Evolutionary conservation across 495 filamentous ascomycete species (phyloP).

Genomic region (Podospora anserina): DNA sequence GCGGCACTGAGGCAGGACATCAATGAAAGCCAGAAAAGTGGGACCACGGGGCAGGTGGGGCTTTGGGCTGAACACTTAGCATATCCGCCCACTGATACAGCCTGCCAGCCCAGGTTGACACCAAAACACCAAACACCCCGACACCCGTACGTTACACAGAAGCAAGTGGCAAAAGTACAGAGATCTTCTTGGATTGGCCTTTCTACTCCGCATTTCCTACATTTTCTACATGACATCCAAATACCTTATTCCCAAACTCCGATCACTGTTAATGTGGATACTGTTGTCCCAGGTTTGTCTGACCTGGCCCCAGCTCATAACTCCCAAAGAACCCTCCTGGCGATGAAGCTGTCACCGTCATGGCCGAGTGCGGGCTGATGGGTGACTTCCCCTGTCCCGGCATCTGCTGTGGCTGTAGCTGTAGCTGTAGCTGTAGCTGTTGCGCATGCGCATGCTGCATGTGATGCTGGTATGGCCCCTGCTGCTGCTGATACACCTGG

Average conservation of each 20-base stretch:
- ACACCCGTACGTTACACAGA: too few species aligned
- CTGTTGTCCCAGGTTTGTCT: background rate
- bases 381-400: background rate
- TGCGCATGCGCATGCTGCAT: conserved; percentile 1
- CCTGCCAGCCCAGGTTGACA: too few species aligned
- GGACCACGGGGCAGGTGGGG: background rate
- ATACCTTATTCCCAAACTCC: background rate
- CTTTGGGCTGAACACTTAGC: background rate
- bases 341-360: background rate
- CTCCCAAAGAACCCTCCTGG: background rate
- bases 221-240: too few species aligned
- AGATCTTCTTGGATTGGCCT: too few species aligned
- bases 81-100: background rate
- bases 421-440: background rate
- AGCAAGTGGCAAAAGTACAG: too few species aligned
- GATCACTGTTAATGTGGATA: background rate
- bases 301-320: background rate
- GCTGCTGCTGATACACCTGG: conserved; percentile 7
- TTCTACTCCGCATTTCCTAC: too few species aligned
- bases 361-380: background rate
- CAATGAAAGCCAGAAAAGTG: background rate
- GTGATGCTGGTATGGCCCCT: background rate
- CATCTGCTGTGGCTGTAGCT: too few species aligned
- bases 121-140: too few species aligned
- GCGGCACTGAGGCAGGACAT: background rate